Evolutionary conservation across 2,329 filamentous ascomycete species (phyloP), one percentile per base, ranked within the genome.

Genomic region (Diaporthe batatas): DNA sequence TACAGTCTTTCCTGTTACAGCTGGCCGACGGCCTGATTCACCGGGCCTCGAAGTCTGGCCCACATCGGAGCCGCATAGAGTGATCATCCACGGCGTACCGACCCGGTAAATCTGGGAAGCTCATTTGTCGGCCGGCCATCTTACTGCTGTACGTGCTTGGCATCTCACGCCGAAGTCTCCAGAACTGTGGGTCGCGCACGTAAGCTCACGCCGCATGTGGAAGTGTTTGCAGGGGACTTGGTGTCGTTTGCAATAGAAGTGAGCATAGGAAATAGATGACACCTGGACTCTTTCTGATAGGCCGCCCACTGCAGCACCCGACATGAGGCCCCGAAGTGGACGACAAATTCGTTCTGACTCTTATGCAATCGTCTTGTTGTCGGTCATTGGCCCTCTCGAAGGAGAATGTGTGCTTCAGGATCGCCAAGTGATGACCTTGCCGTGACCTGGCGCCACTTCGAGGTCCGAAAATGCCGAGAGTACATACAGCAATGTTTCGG

Each of bases 121-220:
- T 65, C 44, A 65, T 65, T 65, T 32, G 62, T 25, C 44, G 14
- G 3, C 4, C 21, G 7, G 23, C 25, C 39, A 1, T 6, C n/a
- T 18, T 29, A 14, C 42, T 36, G 44, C 18, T 8, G 36, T 6
- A 21, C 16, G 2, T 34, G 42, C 59, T 65, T 65, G 62, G 62
- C 62, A 51, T 29, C 59, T 65, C 62, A 49, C 59, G 44, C 42
- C 58, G 44, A 39, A 65, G n/a, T 12, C 21, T 51, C 5, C 10
- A 51, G 14, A n/a, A 36, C 44, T 73, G 74, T 44, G 64, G 39
- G n/a, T 69, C 74, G 71, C 58, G 73, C 54, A 44, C n/a, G 44
- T 51, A 65, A 49, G 57, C 57, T 62, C 21, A 67, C 36, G 23
- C 51, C 44, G 44, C 44, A n/a, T 49, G 3, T 23, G 44, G 11